Percentiles rank a stretch among this genome's conserved stretches.
These are phyloP conservation scores for Exophiala xenobiotica DNA, from an alignment of 2,329 filamentous ascomycete genomes.

Conservation along the genomic window DNA sequence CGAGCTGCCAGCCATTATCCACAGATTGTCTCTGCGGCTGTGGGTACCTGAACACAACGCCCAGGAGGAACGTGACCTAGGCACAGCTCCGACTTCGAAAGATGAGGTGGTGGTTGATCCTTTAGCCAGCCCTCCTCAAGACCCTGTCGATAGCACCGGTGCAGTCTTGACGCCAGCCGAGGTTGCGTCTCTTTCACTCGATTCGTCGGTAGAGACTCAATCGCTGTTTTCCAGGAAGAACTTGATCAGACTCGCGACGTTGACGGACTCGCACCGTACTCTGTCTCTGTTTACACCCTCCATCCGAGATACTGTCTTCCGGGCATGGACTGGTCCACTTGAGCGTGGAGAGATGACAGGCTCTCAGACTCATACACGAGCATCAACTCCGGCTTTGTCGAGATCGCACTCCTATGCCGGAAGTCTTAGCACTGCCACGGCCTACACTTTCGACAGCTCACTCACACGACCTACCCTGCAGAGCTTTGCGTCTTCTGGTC, in stretches of 20 bases:
- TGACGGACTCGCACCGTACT: slow-evolving; percentile 86
- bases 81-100: slow-evolving; percentile 51
- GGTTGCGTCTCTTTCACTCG: slow-evolving; percentile 73
- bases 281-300: slow-evolving; percentile 87
- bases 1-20: slow-evolving; percentile 92
- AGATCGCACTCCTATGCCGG: slow-evolving; percentile 63
- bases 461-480: slow-evolving; percentile 56
- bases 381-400: slow-evolving; percentile 52
- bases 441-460: slow-evolving; percentile 74
- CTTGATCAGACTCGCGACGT: slow-evolving; percentile 73
- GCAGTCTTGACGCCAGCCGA: slow-evolving; percentile 73
- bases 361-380: slow-evolving; percentile 32
- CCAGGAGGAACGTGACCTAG: slow-evolving; percentile 60
- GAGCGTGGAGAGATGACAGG: slow-evolving; percentile 63
- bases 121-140: slow-evolving; percentile 75
- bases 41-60: slow-evolving; percentile 85
- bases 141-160: slow-evolving; percentile 77
- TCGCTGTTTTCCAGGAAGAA: slow-evolving; percentile 96
- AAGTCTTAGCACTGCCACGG: slow-evolving; percentile 51
- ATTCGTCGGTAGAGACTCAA: slow-evolving; percentile 77
- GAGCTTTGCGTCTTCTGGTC: slow-evolving; percentile 39
- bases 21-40: slow-evolving; percentile 80
- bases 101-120: slow-evolving; percentile 70
- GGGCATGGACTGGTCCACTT: slow-evolving; percentile 80
- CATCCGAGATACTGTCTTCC: slow-evolving; percentile 86